Evolutionary conservation across 495 filamentous ascomycete genomes (phyloP).

Genomic region (Pyronema domesticum): DNA sequence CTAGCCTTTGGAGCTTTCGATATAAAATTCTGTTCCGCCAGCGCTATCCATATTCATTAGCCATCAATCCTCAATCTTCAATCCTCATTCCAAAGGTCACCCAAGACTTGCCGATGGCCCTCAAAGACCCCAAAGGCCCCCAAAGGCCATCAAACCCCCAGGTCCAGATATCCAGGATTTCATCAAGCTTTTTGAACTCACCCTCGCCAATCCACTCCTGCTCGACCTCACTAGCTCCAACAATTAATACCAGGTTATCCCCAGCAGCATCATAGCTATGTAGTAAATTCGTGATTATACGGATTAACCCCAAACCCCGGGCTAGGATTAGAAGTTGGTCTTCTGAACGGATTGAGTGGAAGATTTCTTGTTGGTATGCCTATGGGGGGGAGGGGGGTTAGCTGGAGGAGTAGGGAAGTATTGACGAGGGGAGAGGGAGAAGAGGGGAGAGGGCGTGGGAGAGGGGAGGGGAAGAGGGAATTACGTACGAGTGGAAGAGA

Average conservation of each 20-base stretch:
- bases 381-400: too few relatives aligned
- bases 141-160: too few relatives aligned
- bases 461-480: too few relatives aligned
- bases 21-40: conserved; percentile 85
- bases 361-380: conserved; percentile 81
- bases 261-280: conserved; percentile 94
- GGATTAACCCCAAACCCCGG: conserved; percentile 77
- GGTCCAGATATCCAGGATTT: too few relatives aligned
- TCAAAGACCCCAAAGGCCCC: too few relatives aligned
- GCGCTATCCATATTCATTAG: conserved; percentile 30
- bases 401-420: too few relatives aligned
- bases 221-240: conserved; percentile 84
- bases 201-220: conserved; percentile 85
- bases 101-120: too few relatives aligned
- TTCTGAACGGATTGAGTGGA: conserved; percentile 71
- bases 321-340: conserved; percentile 88
- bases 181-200: too few relatives aligned
- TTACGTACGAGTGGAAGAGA: too few relatives aligned
- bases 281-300: conserved; percentile 78
- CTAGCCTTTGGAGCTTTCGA: conserved; percentile 58
- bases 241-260: conserved; percentile 72
- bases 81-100: too few relatives aligned
- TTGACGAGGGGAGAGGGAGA: too few relatives aligned
- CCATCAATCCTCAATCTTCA: neutral
- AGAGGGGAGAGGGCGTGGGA: too few relatives aligned